These are phyloP conservation scores for Fusarium sacchari DNA, from an alignment of 2,329 filamentous ascomycete genomes.

Conservation along the genomic window DNA sequence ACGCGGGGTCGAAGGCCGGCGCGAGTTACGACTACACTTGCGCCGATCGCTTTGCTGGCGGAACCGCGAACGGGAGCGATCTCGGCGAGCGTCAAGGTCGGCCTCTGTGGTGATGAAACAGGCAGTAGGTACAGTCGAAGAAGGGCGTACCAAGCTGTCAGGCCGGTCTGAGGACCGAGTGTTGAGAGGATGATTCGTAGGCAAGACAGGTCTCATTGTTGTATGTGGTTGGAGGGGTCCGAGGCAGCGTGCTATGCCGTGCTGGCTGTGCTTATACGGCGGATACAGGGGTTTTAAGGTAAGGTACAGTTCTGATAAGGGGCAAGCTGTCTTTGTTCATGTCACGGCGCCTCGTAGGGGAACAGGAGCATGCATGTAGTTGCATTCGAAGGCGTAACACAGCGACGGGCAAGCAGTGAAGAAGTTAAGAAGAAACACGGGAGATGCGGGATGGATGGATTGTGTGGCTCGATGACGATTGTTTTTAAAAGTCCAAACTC, in stretches of 20 bases:
- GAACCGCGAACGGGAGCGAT: constrained; percentile 38
- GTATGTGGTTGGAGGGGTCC: constrained; percentile 12
- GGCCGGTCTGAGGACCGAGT: constrained; percentile 29
- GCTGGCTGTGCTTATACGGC: constrained; percentile 6
- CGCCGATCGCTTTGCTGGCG: constrained; percentile 35
- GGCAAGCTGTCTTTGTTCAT: constrained; percentile 15
- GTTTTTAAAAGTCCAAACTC: constrained; percentile 27
- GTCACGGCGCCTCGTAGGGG: constrained; percentile 5
- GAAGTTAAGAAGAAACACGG: neutral
- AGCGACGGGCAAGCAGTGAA: neutral
- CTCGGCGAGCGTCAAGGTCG: constrained; percentile 42
- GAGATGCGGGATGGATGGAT: constrained; percentile 13
- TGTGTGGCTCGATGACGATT: constrained; percentile 38
- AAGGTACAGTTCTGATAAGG: constrained; percentile 12
- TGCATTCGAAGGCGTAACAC: neutral
- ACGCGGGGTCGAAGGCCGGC: constrained; percentile 31
- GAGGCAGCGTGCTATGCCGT: neutral
- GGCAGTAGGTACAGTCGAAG: constrained; percentile 42
- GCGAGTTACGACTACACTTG: constrained; percentile 35
- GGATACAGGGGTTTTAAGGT: neutral
- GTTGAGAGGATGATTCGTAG: constrained; percentile 35
- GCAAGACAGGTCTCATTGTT: constrained; percentile 43
- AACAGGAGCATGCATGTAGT: neutral
- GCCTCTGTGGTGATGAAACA: constrained; percentile 52
- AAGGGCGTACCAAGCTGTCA: constrained; percentile 34